These are phyloP conservation scores for Hypoxylon subgilvum DNA, from an alignment of 495 filamentous ascomycete species.

Conservation along the genomic window DNA sequence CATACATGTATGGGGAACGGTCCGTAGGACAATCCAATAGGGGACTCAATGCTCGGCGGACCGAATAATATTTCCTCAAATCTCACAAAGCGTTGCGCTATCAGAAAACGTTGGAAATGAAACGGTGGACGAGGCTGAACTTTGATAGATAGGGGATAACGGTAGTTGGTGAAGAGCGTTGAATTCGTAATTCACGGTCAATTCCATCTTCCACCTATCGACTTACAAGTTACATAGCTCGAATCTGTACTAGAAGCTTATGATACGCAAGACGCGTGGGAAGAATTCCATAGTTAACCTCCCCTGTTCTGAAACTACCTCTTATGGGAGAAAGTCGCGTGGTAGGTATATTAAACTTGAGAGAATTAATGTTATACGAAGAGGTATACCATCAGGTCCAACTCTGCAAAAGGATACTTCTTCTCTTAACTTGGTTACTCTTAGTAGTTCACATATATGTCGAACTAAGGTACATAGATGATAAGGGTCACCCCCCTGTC, in stretches of 20 bases:
- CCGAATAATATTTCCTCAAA: constrained; percentile 20
- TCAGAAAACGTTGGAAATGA: constrained; percentile 14
- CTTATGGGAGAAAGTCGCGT: constrained; percentile 27
- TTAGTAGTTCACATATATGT: no score
- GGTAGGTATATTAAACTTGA: no score
- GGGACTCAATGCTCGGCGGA: constrained; percentile 11
- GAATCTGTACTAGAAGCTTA: no score
- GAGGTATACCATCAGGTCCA: not conserved
- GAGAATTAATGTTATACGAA: no score
- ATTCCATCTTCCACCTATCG: no score
- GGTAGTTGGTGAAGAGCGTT: not conserved
- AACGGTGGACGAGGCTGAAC: constrained; percentile 17
- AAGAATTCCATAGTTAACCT: no score
- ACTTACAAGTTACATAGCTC: no score
- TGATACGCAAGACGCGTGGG: no score
- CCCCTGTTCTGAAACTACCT: no score
- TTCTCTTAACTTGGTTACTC: constrained; percentile 17
- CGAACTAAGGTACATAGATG: no score
- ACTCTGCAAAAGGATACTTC: constrained; percentile 3
- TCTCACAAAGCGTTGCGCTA: not conserved
- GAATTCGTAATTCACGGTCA: not conserved
- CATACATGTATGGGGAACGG: constrained; percentile 4
- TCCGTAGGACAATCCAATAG: constrained; percentile 17
- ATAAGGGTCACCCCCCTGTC: no score
- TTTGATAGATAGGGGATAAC: not conserved